phyloP scores from a whole-genome alignment of 352 stramenopile genomes.

The Phytophthora lateralis region DNA sequence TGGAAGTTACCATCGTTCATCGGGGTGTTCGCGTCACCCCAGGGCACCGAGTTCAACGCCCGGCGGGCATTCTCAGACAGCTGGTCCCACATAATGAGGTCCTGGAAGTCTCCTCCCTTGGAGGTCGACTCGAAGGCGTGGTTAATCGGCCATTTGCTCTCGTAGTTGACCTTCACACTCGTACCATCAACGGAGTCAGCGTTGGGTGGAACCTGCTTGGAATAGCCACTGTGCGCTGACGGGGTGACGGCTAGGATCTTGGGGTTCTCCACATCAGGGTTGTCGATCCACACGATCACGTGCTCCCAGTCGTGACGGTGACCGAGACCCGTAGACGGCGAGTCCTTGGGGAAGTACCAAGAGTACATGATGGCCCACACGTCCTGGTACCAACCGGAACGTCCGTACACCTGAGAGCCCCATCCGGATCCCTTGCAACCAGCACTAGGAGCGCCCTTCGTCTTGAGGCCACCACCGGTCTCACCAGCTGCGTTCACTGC shows the following conservation, averaged over 20 bases:
- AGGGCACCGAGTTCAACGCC: slow-evolving; percentile 8
- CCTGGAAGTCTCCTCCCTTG: slow-evolving; percentile 14
- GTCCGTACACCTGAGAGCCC: slow-evolving; percentile 37
- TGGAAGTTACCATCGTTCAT: slow-evolving; percentile 39
- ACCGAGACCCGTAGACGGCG: slow-evolving; percentile 30
- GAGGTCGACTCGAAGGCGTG: slow-evolving; percentile 13
- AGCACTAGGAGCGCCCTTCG: slow-evolving; percentile 9
- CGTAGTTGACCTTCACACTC: slow-evolving; percentile 12
- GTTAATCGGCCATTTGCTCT: slow-evolving; percentile 16
- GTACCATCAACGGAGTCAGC: slow-evolving; percentile 4
- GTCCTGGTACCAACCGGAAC: slow-evolving; percentile 18
- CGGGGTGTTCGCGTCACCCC: slow-evolving; percentile 22
- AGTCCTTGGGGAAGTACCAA: slow-evolving; percentile 50
- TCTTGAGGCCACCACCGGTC: slow-evolving; percentile 17
- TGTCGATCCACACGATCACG: slow-evolving; percentile 13
- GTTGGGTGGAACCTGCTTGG: not conserved
- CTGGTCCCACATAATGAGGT: slow-evolving; percentile 19
- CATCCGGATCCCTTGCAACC: slow-evolving; percentile 35
- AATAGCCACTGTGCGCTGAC: slow-evolving; percentile 17
- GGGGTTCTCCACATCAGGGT: slow-evolving; percentile 7
- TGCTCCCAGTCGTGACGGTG: slow-evolving; percentile 37
- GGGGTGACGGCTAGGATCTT: slow-evolving; percentile 20
- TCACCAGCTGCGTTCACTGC: slow-evolving; percentile 17
- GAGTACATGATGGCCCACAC: slow-evolving; percentile 35
- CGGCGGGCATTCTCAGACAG: slow-evolving; percentile 9